Evolutionary conservation across 768 basidiomycete species (phyloP), one percentile per base, ranked within the genome.

Genomic region (Boletus reticuloceps): DNA sequence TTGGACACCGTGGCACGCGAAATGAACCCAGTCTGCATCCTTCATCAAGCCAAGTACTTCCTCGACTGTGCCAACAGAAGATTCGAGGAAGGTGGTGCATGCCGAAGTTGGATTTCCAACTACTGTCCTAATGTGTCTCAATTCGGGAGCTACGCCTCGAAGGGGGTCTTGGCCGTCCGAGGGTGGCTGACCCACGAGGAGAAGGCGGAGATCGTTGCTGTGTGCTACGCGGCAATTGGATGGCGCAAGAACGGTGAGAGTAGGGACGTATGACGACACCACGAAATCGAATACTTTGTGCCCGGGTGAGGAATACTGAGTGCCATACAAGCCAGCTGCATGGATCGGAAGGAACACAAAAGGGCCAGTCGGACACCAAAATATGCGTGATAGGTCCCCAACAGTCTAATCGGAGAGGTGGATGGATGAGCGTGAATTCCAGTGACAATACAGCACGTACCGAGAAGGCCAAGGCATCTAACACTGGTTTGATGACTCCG

Each of bases 101-200:
- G 39, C 19, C 8, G 32, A 50, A 3, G 44, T 29, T 11, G 51
- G 36, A 13, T 19, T 19, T 3, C 8, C 2, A 22, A 58, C 7
- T 0, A 56, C 20, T 2, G 13, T 1, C 9, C 20, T 47, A 27
- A 20, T 70, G 68, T 50, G 69, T 70, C 39, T 60, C 70, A 51
- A 61, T 61, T 53, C 54, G 1, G 56, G 55, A 16, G 58, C 46
- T 6, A 57, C 44, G n/a, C 55, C 57, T 4, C 53, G 59, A 5
- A 69, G 53, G 20, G 39, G 39, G 7, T 2, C 4, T 12, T 41
- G 47, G 2, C 59, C 56, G 17, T 56, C 60, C 2, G 67, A 51
- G 0, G 45, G n/a, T n/a, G n/a, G n/a, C n/a, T n/a, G n/a, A n/a
- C n/a, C n/a, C n/a, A n/a, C n/a, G n/a, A n/a, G n/a, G n/a, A n/a